Conservation (phyloP, 495 filamentous ascomycete genomes). For the Aspergillus affinis region DNA sequence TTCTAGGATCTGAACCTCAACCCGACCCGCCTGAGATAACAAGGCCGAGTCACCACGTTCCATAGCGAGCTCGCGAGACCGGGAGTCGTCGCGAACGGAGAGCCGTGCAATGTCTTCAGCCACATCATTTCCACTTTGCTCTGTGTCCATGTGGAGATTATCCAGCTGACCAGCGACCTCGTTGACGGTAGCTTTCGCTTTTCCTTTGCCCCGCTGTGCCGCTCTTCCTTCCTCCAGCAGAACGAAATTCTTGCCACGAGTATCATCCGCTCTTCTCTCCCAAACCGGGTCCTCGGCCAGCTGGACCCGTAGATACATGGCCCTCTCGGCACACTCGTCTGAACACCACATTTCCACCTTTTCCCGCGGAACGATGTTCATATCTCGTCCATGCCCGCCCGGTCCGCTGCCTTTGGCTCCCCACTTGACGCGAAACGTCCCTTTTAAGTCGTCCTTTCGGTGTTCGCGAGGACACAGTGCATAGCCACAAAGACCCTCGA, state of each 20-base stretch:
- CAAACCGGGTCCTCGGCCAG: slow-evolving; percentile 75
- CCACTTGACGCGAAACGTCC: slow-evolving; percentile 50
- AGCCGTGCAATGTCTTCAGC: slow-evolving; percentile 24
- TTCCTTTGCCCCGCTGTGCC: slow-evolving; percentile 15
- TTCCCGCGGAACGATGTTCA: slow-evolving; percentile 61
- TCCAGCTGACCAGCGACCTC: slow-evolving; percentile 34
- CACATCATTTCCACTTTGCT: slow-evolving; percentile 16
- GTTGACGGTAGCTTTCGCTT: slow-evolving; percentile 15
- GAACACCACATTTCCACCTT: slow-evolving; percentile 88
- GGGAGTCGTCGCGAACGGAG: slow-evolving; percentile 26
- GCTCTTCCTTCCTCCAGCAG: slow-evolving; percentile 53
- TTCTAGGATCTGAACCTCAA: slow-evolving; percentile 42
- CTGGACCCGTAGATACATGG: slow-evolving; percentile 83
- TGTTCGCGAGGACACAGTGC: slow-evolving; percentile 65
- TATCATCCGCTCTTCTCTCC: slow-evolving; percentile 56
- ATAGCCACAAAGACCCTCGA: slow-evolving; percentile 78
- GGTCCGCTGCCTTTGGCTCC: slow-evolving; percentile 51
- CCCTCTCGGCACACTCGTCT: slow-evolving; percentile 70
- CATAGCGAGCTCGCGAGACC: slow-evolving; percentile 41
- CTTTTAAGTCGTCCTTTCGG: slow-evolving; percentile 41
- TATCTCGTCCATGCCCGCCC: slow-evolving; percentile 46
- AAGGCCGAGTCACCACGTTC: slow-evolving; percentile 46
- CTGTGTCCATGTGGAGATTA: slow-evolving; percentile 26
- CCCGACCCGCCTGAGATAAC: slow-evolving; percentile 31
- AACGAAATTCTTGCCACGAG: slow-evolving; percentile 42